Evolutionary conservation across 2,329 filamentous ascomycete species (phyloP).

Genomic region (Fusarium fujikuroi): DNA sequence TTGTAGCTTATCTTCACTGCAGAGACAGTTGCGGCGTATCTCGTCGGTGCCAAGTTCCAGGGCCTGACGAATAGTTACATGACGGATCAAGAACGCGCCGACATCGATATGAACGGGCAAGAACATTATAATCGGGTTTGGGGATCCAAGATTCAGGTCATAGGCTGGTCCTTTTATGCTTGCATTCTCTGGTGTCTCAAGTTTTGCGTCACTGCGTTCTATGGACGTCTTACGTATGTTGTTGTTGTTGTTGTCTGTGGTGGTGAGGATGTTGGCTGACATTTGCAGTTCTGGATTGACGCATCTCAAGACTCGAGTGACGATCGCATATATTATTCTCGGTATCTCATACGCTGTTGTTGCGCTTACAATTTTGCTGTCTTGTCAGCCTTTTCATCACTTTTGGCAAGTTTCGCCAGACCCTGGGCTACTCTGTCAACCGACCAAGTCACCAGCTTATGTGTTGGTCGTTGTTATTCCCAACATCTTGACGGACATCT

Average conservation of each 20-base stretch:
- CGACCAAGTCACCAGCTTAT: slow-evolving; percentile 37
- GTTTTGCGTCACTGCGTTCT: slow-evolving; percentile 44
- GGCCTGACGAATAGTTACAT: slow-evolving; percentile 41
- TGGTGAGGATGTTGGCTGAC: background rate
- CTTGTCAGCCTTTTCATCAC: slow-evolving; percentile 52
- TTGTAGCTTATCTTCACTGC: slow-evolving; percentile 33
- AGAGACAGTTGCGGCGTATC: slow-evolving; percentile 36
- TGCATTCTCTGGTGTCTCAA: slow-evolving; percentile 48
- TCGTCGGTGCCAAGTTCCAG: slow-evolving; percentile 36
- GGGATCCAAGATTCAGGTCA: slow-evolving; percentile 48
- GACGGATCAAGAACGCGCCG: slow-evolving; percentile 26
- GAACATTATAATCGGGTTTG: slow-evolving; percentile 40
- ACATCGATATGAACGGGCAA: slow-evolving; percentile 11
- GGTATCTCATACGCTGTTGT: slow-evolving; percentile 27
- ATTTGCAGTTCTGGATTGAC: slow-evolving; percentile 25
- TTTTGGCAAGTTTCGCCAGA: slow-evolving; percentile 62
- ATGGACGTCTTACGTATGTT: slow-evolving; percentile 46
- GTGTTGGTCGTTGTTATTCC: slow-evolving; percentile 36
- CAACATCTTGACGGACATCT: slow-evolving; percentile 35
- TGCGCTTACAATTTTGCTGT: slow-evolving; percentile 21
- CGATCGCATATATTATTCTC: slow-evolving; percentile 31
- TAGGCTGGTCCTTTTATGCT: slow-evolving; percentile 48
- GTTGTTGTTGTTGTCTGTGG: too few species aligned
- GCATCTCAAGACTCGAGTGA: slow-evolving; percentile 25
- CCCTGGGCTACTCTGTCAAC: slow-evolving; percentile 39